A percentile compares a stretch with the other conserved stretches of the same genome.
Conservation (phyloP, 1,139 yeast genomes). For the Blastobotrys capitulatus region DNA sequence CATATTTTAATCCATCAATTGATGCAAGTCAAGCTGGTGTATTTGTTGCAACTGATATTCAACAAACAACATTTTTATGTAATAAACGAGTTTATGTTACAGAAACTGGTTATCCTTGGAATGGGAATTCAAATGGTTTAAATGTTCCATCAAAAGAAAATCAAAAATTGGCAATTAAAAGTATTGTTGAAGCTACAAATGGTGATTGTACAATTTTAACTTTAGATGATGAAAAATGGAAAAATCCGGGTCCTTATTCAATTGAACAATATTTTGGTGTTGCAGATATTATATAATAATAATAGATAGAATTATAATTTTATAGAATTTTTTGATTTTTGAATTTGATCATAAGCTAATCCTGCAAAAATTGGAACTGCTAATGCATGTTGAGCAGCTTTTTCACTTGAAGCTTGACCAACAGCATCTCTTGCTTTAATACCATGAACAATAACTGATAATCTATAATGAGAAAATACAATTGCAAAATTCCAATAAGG, state of each 20-base stretch:
- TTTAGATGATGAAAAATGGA: slow-evolving; percentile 80
- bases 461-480: slow-evolving; percentile 54
- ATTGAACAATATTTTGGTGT: slow-evolving; percentile 86
- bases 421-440: slow-evolving; percentile 55
- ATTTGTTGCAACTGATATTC: slow-evolving; percentile 61
- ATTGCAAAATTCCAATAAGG: slow-evolving; percentile 50
- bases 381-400: slow-evolving; percentile 44
- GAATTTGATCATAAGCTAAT: slow-evolving; percentile 30
- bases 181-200: slow-evolving; percentile 49
- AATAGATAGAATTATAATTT: slow-evolving; percentile 6
- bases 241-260: slow-evolving; percentile 74
- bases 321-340: slow-evolving; percentile 6
- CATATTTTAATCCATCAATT: slow-evolving; percentile 65
- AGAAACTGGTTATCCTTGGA: slow-evolving; percentile 87
- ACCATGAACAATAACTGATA: slow-evolving; percentile 62
- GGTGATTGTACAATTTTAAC: slow-evolving; percentile 63
- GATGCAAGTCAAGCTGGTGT: slow-evolving; percentile 65
- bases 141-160: slow-evolving; percentile 67
- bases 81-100: slow-evolving; percentile 46
- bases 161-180: slow-evolving; percentile 62
- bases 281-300: slow-evolving; percentile 46
- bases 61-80: slow-evolving; percentile 43
- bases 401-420: slow-evolving; percentile 57
- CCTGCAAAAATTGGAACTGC: slow-evolving; percentile 44
- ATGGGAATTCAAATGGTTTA: slow-evolving; percentile 63